Conservation (phyloP, 2,329 filamentous ascomycete genomes). For the Ilyonectria mors-panacis region DNA sequence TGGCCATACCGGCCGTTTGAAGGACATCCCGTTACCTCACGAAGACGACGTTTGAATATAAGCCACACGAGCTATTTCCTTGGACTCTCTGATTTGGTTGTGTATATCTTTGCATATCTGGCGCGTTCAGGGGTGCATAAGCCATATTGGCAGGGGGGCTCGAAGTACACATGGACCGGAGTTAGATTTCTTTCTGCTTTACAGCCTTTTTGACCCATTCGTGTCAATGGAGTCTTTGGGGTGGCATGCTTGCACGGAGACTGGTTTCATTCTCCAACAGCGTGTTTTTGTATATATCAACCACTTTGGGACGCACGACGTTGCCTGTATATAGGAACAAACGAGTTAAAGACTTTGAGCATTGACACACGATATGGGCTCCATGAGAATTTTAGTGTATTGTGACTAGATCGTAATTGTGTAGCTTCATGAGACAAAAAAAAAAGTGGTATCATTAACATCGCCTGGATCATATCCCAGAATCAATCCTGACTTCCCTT, state of each 20-base stretch:
- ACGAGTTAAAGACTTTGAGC: conserved; percentile 15
- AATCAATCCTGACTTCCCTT: background rate
- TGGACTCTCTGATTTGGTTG: conserved; percentile 31
- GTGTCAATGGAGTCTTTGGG: background rate
- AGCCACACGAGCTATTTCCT: conserved; percentile 12
- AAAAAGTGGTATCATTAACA: conserved; percentile 29
- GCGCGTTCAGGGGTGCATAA: conserved; percentile 46
- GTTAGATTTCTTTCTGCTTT: conserved; percentile 36
- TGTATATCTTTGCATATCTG: conserved; percentile 46
- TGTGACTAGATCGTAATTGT: background rate
- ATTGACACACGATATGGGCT: background rate
- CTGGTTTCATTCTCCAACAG: background rate
- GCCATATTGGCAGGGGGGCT: conserved; percentile 38
- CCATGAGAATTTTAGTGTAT: conserved; percentile 1
- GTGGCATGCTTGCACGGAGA: background rate
- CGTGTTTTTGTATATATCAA: conserved; percentile 27
- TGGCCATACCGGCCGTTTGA: background rate
- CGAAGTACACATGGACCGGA: conserved; percentile 46
- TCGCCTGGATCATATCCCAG: conserved; percentile 17
- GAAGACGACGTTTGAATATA: conserved; percentile 11
- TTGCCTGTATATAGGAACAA: conserved; percentile 31
- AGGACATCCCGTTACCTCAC: background rate
- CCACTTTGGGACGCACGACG: conserved; percentile 19
- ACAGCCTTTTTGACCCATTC: background rate
- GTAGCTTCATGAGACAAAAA: conserved; percentile 7